phyloP scores from a whole-genome alignment of 2,329 filamentous ascomycete genomes.

The Dactylellina haptotyla region DNA sequence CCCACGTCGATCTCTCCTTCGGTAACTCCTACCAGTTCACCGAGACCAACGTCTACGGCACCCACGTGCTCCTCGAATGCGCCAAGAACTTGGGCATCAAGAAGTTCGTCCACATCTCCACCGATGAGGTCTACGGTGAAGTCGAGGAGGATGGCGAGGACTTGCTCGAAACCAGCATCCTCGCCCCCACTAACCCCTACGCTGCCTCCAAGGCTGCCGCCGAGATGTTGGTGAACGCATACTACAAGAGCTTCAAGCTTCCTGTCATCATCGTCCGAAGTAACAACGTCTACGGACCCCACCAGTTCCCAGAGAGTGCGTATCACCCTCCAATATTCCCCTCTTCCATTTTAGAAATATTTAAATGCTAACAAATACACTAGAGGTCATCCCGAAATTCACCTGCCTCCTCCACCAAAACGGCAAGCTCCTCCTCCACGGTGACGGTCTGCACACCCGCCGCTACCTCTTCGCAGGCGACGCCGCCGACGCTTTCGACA shows the following conservation, averaged over 20 bases:
- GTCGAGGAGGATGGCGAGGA: conserved; percentile 77
- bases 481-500: conserved; percentile 83
- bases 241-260: conserved; percentile 82
- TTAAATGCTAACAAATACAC: neutral
- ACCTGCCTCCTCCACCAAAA: conserved; percentile 74
- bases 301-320: conserved; percentile 85
- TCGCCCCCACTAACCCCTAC: conserved; percentile 84
- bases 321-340: conserved; percentile 30
- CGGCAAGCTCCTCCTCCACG: conserved; percentile 77
- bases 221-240: conserved; percentile 88
- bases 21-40: conserved; percentile 85
- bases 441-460: conserved; percentile 77
- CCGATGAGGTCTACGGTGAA: conserved; percentile 87
- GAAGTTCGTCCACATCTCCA: conserved; percentile 83
- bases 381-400: conserved; percentile 87
- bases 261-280: conserved; percentile 81
- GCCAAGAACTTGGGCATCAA: conserved; percentile 76
- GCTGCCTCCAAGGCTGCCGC: conserved; percentile 82
- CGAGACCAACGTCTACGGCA: conserved; percentile 82
- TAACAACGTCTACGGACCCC: conserved; percentile 87
- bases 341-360: neutral
- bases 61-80: conserved; percentile 82
- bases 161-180: conserved; percentile 75
- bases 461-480: conserved; percentile 82
- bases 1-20: conserved; percentile 83